Conservation (phyloP, 2,329 filamentous ascomycete species). For the Pseudocercospora crystallina region DNA sequence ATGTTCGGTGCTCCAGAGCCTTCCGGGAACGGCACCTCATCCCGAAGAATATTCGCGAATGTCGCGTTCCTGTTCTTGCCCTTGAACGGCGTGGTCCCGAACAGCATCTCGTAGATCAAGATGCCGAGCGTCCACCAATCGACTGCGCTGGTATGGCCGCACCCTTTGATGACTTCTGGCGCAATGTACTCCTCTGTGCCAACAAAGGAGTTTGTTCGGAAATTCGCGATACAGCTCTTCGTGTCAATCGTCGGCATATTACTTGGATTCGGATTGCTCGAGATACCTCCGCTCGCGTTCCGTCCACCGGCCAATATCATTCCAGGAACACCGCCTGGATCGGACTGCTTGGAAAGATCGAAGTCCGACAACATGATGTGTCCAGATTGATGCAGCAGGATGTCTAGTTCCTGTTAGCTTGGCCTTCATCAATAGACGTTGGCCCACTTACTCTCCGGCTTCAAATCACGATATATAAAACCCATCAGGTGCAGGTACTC, state of each 20-base stretch:
- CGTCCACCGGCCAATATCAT: constrained; percentile 84
- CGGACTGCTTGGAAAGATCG: constrained; percentile 96
- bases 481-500: constrained; percentile 99
- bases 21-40: constrained; percentile 95
- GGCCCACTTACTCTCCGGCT: constrained; percentile 79
- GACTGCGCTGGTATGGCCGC: constrained; percentile 95
- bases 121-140: constrained; percentile 99
- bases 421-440: not conserved
- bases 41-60: constrained; percentile 93
- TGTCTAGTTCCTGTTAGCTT: constrained; percentile 59
- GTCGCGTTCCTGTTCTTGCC: constrained; percentile 98
- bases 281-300: constrained; percentile 65
- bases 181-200: constrained; percentile 99
- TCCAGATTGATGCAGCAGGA: constrained; percentile 95
- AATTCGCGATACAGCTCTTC: constrained; percentile 96
- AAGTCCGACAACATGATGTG: constrained; percentile 99
- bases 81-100: constrained; percentile 97
- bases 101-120: constrained; percentile 97
- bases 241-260: constrained; percentile 97
- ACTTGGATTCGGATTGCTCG: constrained; percentile 57
- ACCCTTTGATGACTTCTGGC: constrained; percentile 97
- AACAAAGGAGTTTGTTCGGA: constrained; percentile 97
- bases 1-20: constrained; percentile 79
- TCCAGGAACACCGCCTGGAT: constrained; percentile 89
- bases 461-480: constrained; percentile 97